Evolutionary conservation across 768 basidiomycete genomes (phyloP).

Genomic region (Collybia sp.): DNA sequence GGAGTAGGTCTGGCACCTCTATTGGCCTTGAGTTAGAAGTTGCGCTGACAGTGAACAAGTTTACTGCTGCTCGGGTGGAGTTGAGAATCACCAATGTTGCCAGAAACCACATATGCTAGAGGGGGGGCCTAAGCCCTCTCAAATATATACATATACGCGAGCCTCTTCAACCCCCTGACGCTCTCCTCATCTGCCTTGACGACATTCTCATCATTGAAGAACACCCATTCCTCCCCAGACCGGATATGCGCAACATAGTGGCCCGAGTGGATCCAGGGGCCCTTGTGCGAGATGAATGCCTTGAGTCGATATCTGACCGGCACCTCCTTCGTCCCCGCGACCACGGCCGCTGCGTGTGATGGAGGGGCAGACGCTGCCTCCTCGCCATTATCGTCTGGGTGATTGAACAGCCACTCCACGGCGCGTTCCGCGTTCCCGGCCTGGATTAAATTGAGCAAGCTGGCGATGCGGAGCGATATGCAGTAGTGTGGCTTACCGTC

Average conservation of each 20-base stretch:
- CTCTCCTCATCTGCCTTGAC: constrained; percentile 84
- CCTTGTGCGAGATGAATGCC: constrained; percentile 97
- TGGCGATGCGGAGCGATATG: background rate
- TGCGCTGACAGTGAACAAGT: too few species aligned
- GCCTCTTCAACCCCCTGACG: constrained; percentile 70
- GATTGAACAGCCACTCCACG: constrained; percentile 94
- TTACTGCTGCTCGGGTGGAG: too few species aligned
- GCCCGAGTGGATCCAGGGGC: constrained; percentile 90
- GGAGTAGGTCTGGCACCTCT: too few species aligned
- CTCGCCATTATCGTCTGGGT: constrained; percentile 84
- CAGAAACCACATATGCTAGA: too few species aligned
- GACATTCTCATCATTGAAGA: constrained; percentile 97
- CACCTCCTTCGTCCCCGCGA: constrained; percentile 49
- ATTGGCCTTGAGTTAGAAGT: too few species aligned
- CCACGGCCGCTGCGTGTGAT: constrained; percentile 12
- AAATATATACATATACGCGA: constrained; percentile 95
- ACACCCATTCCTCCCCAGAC: constrained; percentile 65
- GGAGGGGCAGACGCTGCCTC: constrained; percentile 23
- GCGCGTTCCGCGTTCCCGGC: constrained; percentile 77
- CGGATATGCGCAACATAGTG: constrained; percentile 88
- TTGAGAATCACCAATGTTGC: too few species aligned
- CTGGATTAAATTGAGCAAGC: constrained; percentile 26
- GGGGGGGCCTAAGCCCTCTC: constrained; percentile 43
- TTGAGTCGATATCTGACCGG: constrained; percentile 81
- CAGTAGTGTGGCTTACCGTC: constrained; percentile 58